Base-by-base conservation (phyloP, 306 rosid genomes). In the Rosa rugosa region DNA sequence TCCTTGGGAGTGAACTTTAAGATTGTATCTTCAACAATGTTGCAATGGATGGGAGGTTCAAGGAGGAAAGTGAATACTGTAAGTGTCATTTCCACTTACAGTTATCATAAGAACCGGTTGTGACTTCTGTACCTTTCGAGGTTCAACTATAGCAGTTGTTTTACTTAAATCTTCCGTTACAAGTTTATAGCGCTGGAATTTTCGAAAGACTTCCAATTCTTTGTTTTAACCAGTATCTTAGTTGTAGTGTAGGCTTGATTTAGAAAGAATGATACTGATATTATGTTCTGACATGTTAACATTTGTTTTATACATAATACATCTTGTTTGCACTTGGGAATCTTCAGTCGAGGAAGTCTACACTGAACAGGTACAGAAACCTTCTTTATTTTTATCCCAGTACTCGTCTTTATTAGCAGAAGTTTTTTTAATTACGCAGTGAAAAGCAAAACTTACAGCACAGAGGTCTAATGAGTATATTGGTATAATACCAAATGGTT, bases 1-100 rank as follows among this genome's bases (percentile, higher is more conserved):
- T 0, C 18, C 9, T 10, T 59, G 11, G 56, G 69, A 42, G 78
- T 74, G 78, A 12, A 75, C 42, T 8, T 74, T 41, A 69, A 44
- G 88, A 34, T 71, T 75, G 64, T 16, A n/a, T 78, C 38, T 62
- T 20, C 0, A 34, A 75, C 51, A 78, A 95, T 95, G 99, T 80
- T 95, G 90, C 99, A 95, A 86, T 92, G 99, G 99, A 95, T 95
- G 99, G 99, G 99, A 84, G 99, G 98, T 40, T 92, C 97, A 11
- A 89, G 98, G 82, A 84, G 93, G 83, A 95, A 92, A 86, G 91
- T 95, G 77, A 64, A 85, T 14, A 78, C 95, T 40, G 99, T 95
- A 87, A 91, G 92, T 85, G 64, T 62, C 40, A 75, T 16, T 53
- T 62, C 11, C 57, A n/a, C 44, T 59, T 54, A 1, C 27, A 38